Evolutionary conservation across 805 yeast species (phyloP).

Genomic region (Nakazawaea laoshanensis): DNA sequence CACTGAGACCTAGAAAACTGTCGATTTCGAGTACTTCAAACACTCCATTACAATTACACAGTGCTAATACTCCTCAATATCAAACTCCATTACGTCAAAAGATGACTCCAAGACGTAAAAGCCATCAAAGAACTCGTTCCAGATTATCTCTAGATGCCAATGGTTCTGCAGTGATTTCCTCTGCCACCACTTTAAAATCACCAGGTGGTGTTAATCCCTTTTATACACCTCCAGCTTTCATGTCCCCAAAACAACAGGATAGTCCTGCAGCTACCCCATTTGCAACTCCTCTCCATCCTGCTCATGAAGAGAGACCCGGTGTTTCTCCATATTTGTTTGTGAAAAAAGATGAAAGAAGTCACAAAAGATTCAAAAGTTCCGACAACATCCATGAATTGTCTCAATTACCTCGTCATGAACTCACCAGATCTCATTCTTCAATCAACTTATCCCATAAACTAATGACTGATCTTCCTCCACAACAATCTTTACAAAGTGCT

Average conservation of each 20-base stretch:
- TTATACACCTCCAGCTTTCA: slow-evolving; percentile 34
- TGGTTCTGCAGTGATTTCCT: slow-evolving; percentile 17
- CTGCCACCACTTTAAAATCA: slow-evolving; percentile 20
- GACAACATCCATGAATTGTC: slow-evolving; percentile 10
- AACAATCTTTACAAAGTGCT: not conserved
- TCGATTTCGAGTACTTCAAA: slow-evolving; percentile 13
- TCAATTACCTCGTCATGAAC: no score
- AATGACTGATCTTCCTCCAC: not conserved
- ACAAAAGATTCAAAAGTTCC: slow-evolving; percentile 8
- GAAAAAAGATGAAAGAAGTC: slow-evolving; percentile 5
- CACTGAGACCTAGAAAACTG: slow-evolving; percentile 19
- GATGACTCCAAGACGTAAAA: slow-evolving; percentile 24
- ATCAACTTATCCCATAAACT: slow-evolving; percentile 43
- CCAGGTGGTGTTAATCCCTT: slow-evolving; percentile 38
- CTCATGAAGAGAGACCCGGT: not conserved
- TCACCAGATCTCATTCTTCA: slow-evolving; percentile 38
- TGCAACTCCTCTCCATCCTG: slow-evolving; percentile 7
- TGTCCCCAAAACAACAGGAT: slow-evolving; percentile 28
- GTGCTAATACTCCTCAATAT: slow-evolving; percentile 8
- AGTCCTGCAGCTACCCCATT: slow-evolving; percentile 9
- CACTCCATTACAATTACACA: slow-evolving; percentile 26
- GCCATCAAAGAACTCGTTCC: slow-evolving; percentile 32
- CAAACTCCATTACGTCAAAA: slow-evolving; percentile 17
- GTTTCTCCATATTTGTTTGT: slow-evolving; percentile 11
- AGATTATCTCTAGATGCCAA: slow-evolving; percentile 27